Evolutionary conservation across 352 stramenopile genomes (phyloP).

Genomic region (Phytophthora meadii): DNA sequence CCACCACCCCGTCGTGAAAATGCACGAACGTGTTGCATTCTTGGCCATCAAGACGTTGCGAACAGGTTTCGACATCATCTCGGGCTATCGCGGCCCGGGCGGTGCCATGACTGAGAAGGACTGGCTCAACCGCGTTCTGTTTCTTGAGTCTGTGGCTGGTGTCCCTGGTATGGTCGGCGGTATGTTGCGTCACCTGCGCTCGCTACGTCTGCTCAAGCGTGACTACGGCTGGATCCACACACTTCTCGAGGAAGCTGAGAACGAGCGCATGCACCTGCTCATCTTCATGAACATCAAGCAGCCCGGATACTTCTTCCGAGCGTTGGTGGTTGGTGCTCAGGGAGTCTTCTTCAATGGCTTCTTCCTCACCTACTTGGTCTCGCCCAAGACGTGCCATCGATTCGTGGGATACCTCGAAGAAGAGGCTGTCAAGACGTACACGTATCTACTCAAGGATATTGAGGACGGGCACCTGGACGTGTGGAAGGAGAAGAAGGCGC

Average conservation of each 20-base stretch:
- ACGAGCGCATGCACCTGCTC: constrained; percentile 95
- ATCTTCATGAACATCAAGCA: constrained; percentile 92
- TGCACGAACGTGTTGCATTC: constrained; percentile 47
- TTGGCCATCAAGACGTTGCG: constrained; percentile 54
- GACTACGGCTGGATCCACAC: constrained; percentile 80
- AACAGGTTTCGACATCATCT: constrained; percentile 56
- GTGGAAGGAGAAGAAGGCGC: constrained; percentile 77
- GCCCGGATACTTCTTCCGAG: constrained; percentile 79
- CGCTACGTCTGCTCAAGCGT: constrained; percentile 80
- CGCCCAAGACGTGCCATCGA: constrained; percentile 90
- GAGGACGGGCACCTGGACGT: constrained; percentile 75
- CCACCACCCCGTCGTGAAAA: constrained; percentile 42
- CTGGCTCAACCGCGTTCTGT: constrained; percentile 73
- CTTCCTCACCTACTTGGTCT: constrained; percentile 87
- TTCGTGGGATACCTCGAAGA: constrained; percentile 95
- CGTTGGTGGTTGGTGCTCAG: constrained; percentile 82
- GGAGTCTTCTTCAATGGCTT: constrained; percentile 90
- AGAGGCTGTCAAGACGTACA: constrained; percentile 93
- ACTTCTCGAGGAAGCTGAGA: constrained; percentile 94
- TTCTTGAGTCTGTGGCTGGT: constrained; percentile 83
- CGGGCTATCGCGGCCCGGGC: constrained; percentile 64
- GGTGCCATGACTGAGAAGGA: constrained; percentile 67
- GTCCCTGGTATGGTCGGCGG: constrained; percentile 84
- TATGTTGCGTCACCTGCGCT: constrained; percentile 83
- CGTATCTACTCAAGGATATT: constrained; percentile 90